Base-by-base conservation (phyloP, 805 yeast genomes). In the Candida koratica region DNA sequence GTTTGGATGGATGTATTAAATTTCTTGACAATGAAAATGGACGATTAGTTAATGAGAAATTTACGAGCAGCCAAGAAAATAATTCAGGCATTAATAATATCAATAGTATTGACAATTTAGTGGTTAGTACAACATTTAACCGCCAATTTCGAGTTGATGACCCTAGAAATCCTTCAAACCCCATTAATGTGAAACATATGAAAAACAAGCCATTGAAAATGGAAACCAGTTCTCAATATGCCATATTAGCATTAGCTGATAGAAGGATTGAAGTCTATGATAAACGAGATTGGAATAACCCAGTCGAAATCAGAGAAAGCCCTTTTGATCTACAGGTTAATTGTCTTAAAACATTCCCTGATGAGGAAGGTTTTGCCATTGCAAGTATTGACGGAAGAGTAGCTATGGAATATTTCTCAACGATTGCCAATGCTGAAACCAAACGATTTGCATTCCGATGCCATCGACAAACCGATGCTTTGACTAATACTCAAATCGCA, bases 371-470 rank as follows among this genome's bases (percentile, higher is more conserved):
- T 6, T 81, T 73, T 53, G 86, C 81, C 0, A 69, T 79, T 20
- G 67, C 86, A 17, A 79, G 90, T 1, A 67, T 86, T n/a, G 95
- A 85, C 48, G 95, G 95, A 0, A 64, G 94, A 18, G 87, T 83
- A 1, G 79, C 88, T 0, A 73, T 86, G 17, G 90, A 85, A 43
- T 79, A 69, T 47, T 74, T 80, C 36, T 75, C 78, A 37, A 71
- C 75, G 4, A 55, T 69, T 3, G 64, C 69, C 2, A 59, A 60
- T 28, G 50, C 51, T 4, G 67, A 60, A 39, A 71, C 61, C 34
- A 59, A 64, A 38, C 73, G 77, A 37, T 88, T 80, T 55, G 90
- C 95, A 0, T 87, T 87, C 66, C 78, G 86, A 49, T 81, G 95
- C 42, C 96, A 87, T 55, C 60, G 95, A 20, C 38, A 44, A 17